Evolutionary conservation across 331 rosid species (phyloP).

Genomic region (Arachis monticola): DNA sequence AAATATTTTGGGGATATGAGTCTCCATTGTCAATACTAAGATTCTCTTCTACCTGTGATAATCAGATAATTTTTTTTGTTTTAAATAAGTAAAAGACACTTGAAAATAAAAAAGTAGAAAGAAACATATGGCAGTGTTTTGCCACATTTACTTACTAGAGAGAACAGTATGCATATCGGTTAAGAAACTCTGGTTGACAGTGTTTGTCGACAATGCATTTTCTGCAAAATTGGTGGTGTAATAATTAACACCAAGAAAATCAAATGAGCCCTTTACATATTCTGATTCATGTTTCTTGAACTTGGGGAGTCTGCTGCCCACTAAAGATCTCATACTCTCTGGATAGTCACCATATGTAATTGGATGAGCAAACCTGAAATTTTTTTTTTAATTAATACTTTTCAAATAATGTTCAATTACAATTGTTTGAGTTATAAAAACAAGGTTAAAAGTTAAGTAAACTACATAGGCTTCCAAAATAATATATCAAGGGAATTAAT

Average conservation of each 20-base stretch:
- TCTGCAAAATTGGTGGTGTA: conserved; percentile 56
- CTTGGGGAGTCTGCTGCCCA: conserved; percentile 58
- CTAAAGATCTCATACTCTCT: conserved; percentile 39
- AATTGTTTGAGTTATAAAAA: neutral
- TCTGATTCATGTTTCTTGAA: conserved; percentile 48
- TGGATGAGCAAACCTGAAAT: conserved; percentile 55
- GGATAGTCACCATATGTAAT: conserved; percentile 65
- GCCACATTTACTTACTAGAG: conserved; percentile 36
- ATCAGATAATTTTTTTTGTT: too few species aligned
- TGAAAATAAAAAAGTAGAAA: too few species aligned
- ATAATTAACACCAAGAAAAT: conserved; percentile 68
- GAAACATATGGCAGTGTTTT: too few species aligned
- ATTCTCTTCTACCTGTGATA: too few species aligned
- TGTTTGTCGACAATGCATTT: neutral
- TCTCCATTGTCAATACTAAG: too few species aligned
- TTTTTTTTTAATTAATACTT: too few species aligned
- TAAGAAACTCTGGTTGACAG: conserved; percentile 31
- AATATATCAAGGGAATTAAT: too few species aligned
- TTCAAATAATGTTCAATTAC: neutral
- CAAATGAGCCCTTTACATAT: conserved; percentile 47
- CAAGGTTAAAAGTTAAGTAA: neutral
- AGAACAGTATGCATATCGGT: conserved; percentile 43
- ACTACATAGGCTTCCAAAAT: too few species aligned
- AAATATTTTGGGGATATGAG: too few species aligned
- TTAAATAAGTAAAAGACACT: too few species aligned